Evolutionary conservation across 306 rosid species (phyloP).

Genomic region (Alnus rubra): DNA sequence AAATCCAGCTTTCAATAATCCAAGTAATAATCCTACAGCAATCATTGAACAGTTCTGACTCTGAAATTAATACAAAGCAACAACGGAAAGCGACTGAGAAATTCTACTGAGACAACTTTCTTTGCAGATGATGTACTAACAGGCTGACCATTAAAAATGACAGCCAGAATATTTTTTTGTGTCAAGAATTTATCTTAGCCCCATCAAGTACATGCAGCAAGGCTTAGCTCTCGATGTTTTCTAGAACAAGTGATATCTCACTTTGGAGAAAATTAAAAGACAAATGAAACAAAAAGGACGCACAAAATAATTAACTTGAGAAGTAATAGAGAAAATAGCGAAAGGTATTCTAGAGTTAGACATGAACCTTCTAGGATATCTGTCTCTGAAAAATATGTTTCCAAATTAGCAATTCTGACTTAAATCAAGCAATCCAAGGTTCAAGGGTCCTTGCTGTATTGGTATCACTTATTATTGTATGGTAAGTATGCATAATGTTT

Average conservation of each 20-base stretch:
- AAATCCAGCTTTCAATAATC: conserved; percentile 17
- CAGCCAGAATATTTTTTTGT: background rate
- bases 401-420: background rate
- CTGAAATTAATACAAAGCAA: conserved; percentile 3
- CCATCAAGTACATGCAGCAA: conserved; percentile 14
- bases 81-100: conserved; percentile 8
- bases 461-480: background rate
- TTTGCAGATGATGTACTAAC: background rate
- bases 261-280: background rate
- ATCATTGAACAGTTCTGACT: conserved; percentile 12
- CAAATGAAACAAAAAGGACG: background rate
- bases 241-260: background rate
- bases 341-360: background rate
- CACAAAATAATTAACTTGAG: background rate
- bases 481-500: background rate
- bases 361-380: background rate
- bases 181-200: background rate
- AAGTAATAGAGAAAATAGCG: background rate
- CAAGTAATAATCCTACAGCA: background rate
- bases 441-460: too few relatives aligned
- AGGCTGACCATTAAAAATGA: background rate
- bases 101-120: conserved; percentile 6
- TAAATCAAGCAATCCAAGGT: background rate
- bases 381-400: background rate
- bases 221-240: background rate